Evolutionary conservation across 805 yeast species (phyloP), one percentile per base, ranked within the genome.

Genomic region (Starmera caribaea): DNA sequence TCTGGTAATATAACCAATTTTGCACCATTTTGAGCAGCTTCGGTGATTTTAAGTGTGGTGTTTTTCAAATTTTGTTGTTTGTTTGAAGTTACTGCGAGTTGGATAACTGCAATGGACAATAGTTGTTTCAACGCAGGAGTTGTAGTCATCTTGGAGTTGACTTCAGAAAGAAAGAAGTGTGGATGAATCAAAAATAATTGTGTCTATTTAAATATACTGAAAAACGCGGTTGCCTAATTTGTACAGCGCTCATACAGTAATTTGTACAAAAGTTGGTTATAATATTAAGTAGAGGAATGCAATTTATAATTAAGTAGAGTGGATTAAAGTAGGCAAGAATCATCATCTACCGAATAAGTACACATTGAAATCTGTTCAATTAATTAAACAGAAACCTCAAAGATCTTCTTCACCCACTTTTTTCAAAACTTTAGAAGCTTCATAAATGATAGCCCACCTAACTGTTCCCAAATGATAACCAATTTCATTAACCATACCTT

Each of bases 1-100:
- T 90, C 97, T 5, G 98, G 98, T 30, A 92, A 65, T 47, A 92
- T 86, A 10, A 92, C 74, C 35, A 90, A 33, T 33, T 35, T 35
- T n/a, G 37, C 37, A 27, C 32, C 37, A 28, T 35, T 35, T 15
- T 10, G 7, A 27, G 32, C 37, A n/a, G 37, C 37, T 35, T 35
- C 37, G 6, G 9, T 11, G 13, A 35, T 28, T 8, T 35, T 15
- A 3, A 17, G 10, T 12, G n/a, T 28, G 8, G 37, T 32, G 15
- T 35, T 35, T 6, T n/a, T 11, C 12, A 35, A 15, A 15, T 35
- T 35, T 9, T 13, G 2, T 28, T 27, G 26, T 14, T 35, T 35
- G 15, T 35, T 17, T 8, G 37, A n/a, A 15, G 32, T 28, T 14
- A n/a, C 14, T 5, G 24, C 9, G 14, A 35, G 28, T 28, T 35